These are phyloP conservation scores for Limnomonas spitsbergensis DNA, from an alignment of 139 green algal genomes.

Conservation along the genomic window DNA sequence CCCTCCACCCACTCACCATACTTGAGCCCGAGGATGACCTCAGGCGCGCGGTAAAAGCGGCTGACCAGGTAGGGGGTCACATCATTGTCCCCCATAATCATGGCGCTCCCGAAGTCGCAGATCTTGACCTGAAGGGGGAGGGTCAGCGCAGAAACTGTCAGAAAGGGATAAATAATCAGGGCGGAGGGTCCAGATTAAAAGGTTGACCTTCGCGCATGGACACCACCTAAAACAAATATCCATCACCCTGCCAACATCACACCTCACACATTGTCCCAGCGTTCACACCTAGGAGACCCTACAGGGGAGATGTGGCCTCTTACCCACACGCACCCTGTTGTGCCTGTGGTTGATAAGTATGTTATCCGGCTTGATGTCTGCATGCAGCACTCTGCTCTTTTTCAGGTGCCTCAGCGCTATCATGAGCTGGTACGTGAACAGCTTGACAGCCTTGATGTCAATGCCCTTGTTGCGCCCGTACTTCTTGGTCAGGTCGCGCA, in stretches of 20 bases:
- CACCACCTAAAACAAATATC: too few species aligned
- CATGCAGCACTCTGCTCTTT: conserved; percentile 75
- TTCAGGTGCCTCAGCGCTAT: conserved; percentile 87
- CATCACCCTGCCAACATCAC: too few species aligned
- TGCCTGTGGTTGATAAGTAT: conserved; percentile 88
- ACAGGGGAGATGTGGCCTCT: too few species aligned
- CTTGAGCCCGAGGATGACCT: conserved; percentile 92
- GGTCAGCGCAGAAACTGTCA: too few species aligned
- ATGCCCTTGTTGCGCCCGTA: conserved; percentile 94
- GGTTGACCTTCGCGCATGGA: too few species aligned
- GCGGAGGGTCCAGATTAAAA: too few species aligned
- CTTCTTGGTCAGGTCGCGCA: conserved; percentile 90
- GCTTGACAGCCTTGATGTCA: conserved; percentile 83
- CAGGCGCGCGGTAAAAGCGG: conserved; percentile 94
- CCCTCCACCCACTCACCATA: conserved; percentile 87
- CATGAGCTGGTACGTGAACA: conserved; percentile 91
- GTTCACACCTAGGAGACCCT: too few species aligned
- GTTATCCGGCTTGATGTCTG: conserved; percentile 99
- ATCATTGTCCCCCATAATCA: conserved; percentile 89
- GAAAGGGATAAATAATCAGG: too few species aligned
- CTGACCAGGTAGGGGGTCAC: conserved; percentile 95
- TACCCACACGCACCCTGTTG: conserved; percentile 61
- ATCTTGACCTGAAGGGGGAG: conserved; percentile 55
- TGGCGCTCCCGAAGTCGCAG: conserved; percentile 93
- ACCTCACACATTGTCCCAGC: too few species aligned